Base-by-base conservation (phyloP, 2,329 filamentous ascomycete genomes). In the Fusarium xyrophilum region DNA sequence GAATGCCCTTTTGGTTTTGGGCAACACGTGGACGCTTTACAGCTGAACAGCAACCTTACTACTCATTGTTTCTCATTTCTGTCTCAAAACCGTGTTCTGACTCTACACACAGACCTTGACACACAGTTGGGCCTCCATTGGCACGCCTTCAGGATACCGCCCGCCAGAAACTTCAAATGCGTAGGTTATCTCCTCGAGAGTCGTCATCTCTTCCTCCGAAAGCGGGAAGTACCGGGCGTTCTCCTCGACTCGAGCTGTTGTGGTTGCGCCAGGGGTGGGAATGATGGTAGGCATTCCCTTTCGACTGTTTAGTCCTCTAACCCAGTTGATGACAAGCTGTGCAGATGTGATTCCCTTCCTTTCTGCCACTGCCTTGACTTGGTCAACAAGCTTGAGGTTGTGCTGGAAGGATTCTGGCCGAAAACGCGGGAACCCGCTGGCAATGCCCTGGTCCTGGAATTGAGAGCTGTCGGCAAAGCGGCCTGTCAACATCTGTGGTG, bases 261-360 rank as follows among this genome's bases (percentile, higher is more conserved):
- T 86, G 1, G 86, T 88, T 13, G 89, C 85, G 15, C 89, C 89
- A 0, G 89, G 90, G 66, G 91, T 90, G 4, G 89, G 89, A 60
- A 92, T 85, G 68, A 91, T 85, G 17, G 73, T 76, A 13, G 85
- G 85, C 79, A 86, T 80, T 19, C 85, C 87, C 10, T 84, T 80
- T 33, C 79, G 80, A 55, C 78, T 79, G 56, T 82, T 84, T 35
- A 88, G 79, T 5, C 81, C 77, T 51, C 81, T 74, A 11, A 88
- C 80, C 90, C 91, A 93, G 36, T 82, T 84, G 50, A 93, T 81
- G 9, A 90, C 90, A 23, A 93, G 81, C 77, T 93, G 90, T 2
- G 84, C 85, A 5, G 86, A 75, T 0, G 88, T 91, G 73, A 82
- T 85, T 1, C 83, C 83, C 79, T 90, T 92, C 70, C 82, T 81